Conservation (phyloP, 352 stramenopile species). For the Thalassiosira delicatula region DNA sequence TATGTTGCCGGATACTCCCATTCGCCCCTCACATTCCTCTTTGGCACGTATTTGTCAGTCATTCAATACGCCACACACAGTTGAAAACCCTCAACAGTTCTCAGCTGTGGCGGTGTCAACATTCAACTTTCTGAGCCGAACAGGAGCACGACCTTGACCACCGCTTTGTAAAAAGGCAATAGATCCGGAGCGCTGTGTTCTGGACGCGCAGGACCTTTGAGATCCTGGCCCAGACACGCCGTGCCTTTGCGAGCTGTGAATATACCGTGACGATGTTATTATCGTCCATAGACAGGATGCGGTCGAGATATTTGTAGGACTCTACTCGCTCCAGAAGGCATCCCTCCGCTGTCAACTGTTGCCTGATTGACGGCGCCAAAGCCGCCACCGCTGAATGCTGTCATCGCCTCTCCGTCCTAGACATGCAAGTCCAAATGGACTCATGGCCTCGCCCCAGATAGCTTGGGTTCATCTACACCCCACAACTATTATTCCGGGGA, state of each 20-base stretch:
- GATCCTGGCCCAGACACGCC: no score
- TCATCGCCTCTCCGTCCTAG: neutral
- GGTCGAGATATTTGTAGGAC: conserved; percentile 28
- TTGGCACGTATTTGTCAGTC: neutral
- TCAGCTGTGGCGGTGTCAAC: neutral
- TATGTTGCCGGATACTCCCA: conserved; percentile 15
- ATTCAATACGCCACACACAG: conserved; percentile 6
- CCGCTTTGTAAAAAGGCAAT: neutral
- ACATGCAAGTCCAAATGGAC: neutral
- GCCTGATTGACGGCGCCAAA: neutral
- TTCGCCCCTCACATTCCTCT: neutral
- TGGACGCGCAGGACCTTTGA: neutral
- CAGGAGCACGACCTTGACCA: neutral
- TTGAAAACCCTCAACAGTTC: neutral
- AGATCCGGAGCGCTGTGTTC: neutral
- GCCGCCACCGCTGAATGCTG: neutral
- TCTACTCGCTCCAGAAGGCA: neutral
- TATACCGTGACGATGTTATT: neutral
- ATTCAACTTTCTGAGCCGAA: neutral
- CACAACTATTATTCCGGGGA: neutral
- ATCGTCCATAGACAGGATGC: neutral
- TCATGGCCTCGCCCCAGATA: neutral
- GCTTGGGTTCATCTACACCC: neutral
- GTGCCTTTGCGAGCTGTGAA: neutral
- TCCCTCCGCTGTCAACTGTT: neutral